Conservation (phyloP, 495 filamentous ascomycete genomes). For the Lophiotrema nucula region DNA sequence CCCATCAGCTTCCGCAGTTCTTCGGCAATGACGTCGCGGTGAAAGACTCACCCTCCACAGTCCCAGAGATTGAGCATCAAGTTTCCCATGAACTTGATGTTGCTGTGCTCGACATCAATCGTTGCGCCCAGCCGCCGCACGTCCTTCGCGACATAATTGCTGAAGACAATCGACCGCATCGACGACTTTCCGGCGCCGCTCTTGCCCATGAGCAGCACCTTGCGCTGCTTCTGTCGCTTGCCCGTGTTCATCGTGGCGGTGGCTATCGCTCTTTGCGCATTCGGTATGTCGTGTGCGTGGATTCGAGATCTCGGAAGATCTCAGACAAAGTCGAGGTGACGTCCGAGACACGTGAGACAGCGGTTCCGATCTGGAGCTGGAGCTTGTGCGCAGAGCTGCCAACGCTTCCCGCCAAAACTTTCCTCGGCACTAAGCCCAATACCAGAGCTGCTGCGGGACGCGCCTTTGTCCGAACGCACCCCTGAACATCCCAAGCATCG, state of each 20-base stretch:
- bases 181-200: constrained; percentile 98
- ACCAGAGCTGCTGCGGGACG: too few species aligned
- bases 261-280: too few species aligned
- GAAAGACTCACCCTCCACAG: constrained; percentile 73
- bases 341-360: too few species aligned
- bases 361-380: too few species aligned
- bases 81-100: constrained; percentile 97
- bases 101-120: constrained; percentile 96
- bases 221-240: constrained; percentile 47
- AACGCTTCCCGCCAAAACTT: neutral
- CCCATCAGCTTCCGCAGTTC: neutral
- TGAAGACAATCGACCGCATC: constrained; percentile 97
- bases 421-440: too few species aligned
- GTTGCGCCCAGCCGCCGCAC: constrained; percentile 93
- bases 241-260: constrained; percentile 37
- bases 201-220: constrained; percentile 67
- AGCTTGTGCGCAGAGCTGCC: neutral
- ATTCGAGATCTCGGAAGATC: too few species aligned
- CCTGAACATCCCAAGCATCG: too few species aligned
- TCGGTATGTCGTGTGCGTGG: too few species aligned
- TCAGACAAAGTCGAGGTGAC: too few species aligned
- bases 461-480: too few species aligned
- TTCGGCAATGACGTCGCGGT: neutral
- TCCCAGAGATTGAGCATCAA: constrained; percentile 97
- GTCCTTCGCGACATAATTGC: constrained; percentile 96